phyloP scores from a whole-genome alignment of 805 yeast species.

The Ascoidea tarda region DNA sequence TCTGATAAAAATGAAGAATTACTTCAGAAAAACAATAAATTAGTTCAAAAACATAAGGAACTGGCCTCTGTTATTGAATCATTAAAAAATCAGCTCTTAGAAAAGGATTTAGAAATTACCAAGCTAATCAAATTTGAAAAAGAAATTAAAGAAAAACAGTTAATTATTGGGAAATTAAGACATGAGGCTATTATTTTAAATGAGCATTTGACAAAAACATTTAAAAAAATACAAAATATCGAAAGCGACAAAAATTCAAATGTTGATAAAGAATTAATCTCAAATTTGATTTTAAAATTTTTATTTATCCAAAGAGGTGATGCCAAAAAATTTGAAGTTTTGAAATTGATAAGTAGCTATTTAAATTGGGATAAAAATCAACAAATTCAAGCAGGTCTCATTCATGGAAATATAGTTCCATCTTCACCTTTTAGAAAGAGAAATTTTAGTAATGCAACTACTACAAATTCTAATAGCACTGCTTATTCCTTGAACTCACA shows the following conservation, averaged over 20 bases:
- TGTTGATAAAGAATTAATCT: slow-evolving; percentile 78
- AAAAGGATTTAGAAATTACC: slow-evolving; percentile 20
- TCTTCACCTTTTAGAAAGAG: slow-evolving; percentile 1
- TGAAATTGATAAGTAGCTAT: slow-evolving; percentile 69
- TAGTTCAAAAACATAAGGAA: slow-evolving; percentile 8
- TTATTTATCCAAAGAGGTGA: slow-evolving; percentile 85
- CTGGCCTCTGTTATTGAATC: slow-evolving; percentile 9
- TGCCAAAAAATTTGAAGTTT: slow-evolving; percentile 85
- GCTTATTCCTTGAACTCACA: slow-evolving; percentile 1
- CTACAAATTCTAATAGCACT: no score
- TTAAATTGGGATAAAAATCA: slow-evolving; percentile 82
- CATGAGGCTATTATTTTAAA: slow-evolving; percentile 90
- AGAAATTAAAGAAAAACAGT: slow-evolving; percentile 54
- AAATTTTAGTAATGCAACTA: background rate
- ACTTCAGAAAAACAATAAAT: slow-evolving; percentile 5
- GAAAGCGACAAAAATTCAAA: slow-evolving; percentile 36
- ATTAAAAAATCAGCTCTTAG: slow-evolving; percentile 13
- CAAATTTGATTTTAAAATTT: slow-evolving; percentile 77
- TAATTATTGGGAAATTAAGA: slow-evolving; percentile 77
- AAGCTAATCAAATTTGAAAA: slow-evolving; percentile 26
- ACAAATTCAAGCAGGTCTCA: slow-evolving; percentile 61
- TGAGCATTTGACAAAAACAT: slow-evolving; percentile 90
- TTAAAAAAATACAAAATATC: slow-evolving; percentile 66
- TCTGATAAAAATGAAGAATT: slow-evolving; percentile 19
- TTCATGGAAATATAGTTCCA: slow-evolving; percentile 17